Evolutionary conservation across 495 filamentous ascomycete species (phyloP).

Genomic region (Penicillium canescens): DNA sequence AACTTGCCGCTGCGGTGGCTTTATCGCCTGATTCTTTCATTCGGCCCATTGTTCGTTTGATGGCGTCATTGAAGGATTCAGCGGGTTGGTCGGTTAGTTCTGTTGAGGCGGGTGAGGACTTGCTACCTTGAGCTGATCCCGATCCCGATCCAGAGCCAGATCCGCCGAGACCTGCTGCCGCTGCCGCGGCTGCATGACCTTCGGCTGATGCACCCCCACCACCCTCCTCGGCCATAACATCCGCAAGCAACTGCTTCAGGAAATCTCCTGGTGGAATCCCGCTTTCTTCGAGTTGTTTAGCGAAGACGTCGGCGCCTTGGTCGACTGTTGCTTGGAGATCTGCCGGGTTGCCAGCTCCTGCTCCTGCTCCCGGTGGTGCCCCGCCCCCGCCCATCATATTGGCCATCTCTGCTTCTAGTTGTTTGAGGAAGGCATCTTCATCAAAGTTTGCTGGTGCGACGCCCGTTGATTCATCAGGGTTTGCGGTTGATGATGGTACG

Average conservation of each 20-base stretch:
- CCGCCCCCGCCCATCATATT: slow-evolving; percentile 59
- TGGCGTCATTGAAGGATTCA: slow-evolving; percentile 84
- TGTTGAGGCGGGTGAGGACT: not conserved
- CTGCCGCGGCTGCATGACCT: not conserved
- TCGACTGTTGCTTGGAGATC: slow-evolving; percentile 33
- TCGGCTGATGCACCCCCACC: slow-evolving; percentile 34
- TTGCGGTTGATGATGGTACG: slow-evolving; percentile 7
- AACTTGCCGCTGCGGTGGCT: slow-evolving; percentile 70
- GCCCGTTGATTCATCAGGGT: slow-evolving; percentile 15
- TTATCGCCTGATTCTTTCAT: slow-evolving; percentile 86
- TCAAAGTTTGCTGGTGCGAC: slow-evolving; percentile 27
- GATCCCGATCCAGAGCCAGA: not conserved
- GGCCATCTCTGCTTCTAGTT: slow-evolving; percentile 86
- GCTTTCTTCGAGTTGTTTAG: slow-evolving; percentile 76
- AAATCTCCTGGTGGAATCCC: slow-evolving; percentile 74
- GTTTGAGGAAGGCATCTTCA: slow-evolving; percentile 72
- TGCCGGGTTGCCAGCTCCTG: slow-evolving; percentile 12
- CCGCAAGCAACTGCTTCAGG: slow-evolving; percentile 77
- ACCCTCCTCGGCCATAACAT: slow-evolving; percentile 76
- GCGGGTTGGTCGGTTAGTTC: slow-evolving; percentile 16
- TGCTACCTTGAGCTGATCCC: no score
- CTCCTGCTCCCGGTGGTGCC: not conserved
- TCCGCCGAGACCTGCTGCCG: slow-evolving; percentile 6
- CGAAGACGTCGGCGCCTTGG: slow-evolving; percentile 56
- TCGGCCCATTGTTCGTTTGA: slow-evolving; percentile 86